A percentile compares a stretch with the other conserved stretches of the same genome.
phyloP scores from a whole-genome alignment of 495 filamentous ascomycete species.

The Geoglossum glabrum region DNA sequence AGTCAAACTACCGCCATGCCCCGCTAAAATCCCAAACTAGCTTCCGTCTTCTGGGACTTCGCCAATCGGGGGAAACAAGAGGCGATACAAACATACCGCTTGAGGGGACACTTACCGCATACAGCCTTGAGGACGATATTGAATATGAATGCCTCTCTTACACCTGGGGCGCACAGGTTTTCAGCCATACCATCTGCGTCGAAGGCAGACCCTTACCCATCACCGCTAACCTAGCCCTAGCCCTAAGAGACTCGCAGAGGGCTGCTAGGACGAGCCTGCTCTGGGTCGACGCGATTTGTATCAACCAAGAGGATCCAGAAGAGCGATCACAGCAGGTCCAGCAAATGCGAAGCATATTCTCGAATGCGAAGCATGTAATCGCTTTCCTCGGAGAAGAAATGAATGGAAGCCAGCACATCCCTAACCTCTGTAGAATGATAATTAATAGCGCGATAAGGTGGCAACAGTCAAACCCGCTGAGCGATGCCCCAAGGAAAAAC shows the following conservation, averaged over 20 bases:
- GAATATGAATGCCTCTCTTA: background rate
- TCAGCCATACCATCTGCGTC: background rate
- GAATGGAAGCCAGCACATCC: background rate
- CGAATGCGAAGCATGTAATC: background rate
- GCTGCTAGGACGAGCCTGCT: background rate
- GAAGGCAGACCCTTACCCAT: background rate
- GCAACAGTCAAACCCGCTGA: too few species aligned
- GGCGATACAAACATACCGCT: too few species aligned
- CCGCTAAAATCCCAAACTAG: too few species aligned
- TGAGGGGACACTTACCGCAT: too few species aligned
- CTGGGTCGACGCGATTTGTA: background rate
- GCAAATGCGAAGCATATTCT: background rate
- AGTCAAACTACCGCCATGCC: too few species aligned
- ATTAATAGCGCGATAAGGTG: too few species aligned
- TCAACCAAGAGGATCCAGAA: background rate
- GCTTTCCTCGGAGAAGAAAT: background rate
- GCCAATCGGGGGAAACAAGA: too few species aligned
- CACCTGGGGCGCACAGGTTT: background rate
- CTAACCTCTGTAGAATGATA: too few species aligned
- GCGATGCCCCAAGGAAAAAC: too few species aligned
- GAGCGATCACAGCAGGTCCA: background rate
- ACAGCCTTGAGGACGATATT: too few species aligned
- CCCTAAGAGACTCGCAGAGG: background rate
- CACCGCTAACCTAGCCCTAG: background rate
- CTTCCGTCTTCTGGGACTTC: too few species aligned